phyloP scores from a whole-genome alignment of 768 basidiomycete species.

The Rhizopogon vesiculosus region DNA sequence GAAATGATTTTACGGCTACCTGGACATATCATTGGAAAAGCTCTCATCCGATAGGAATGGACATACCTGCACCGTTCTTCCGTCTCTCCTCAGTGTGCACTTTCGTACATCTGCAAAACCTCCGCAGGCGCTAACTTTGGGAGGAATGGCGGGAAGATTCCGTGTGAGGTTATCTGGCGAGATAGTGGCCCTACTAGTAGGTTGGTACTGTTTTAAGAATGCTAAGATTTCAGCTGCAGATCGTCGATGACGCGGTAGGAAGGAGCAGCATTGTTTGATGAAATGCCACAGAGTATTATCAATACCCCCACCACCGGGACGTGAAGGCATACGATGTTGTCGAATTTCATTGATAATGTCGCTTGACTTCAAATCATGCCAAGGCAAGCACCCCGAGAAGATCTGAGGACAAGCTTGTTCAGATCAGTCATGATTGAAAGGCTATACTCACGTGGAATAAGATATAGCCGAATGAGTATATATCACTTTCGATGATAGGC shows the following conservation, averaged over 20 bases:
- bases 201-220: not conserved
- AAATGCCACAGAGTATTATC: not conserved
- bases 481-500: not conserved
- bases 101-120: conserved; percentile 19
- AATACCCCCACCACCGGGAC: not conserved
- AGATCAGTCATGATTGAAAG: not conserved
- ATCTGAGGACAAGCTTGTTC: not conserved
- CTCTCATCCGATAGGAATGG: not conserved
- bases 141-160: not conserved
- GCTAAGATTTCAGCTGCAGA: not conserved
- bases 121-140: not conserved
- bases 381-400: not conserved
- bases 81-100: conserved; percentile 5
- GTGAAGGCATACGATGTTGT: not conserved
- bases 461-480: not conserved
- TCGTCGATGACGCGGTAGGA: not conserved
- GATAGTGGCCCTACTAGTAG: too few species aligned
- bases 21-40: not conserved
- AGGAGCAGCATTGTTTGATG: not conserved
- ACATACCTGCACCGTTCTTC: not conserved
- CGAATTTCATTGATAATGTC: not conserved
- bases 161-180: not conserved
- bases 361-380: not conserved
- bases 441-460: not conserved
- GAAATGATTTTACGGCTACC: not conserved